Conservation (phyloP, 1,284 basidiomycete species). For the Cryptococcus depauperatus region DNA sequence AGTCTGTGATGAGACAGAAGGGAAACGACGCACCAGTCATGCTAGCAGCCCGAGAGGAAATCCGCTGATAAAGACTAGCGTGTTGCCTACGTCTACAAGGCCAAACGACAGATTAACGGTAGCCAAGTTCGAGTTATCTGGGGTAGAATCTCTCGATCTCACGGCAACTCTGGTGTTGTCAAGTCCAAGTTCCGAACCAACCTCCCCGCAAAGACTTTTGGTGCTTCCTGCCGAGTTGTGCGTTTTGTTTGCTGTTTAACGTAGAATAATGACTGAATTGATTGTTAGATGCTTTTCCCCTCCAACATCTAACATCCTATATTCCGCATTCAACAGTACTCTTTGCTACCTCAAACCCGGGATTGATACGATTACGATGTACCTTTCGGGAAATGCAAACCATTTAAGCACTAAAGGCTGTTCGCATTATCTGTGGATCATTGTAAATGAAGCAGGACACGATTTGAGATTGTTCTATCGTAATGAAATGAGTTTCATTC, state of each 20-base stretch:
- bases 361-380: slow-evolving; percentile 22
- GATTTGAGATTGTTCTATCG: no score
- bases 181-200: slow-evolving; percentile 96
- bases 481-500: no score
- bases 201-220: slow-evolving; percentile 92
- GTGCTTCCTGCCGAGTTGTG: slow-evolving; percentile 89
- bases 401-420: no score
- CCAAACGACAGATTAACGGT: slow-evolving; percentile 83
- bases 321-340: slow-evolving; percentile 6
- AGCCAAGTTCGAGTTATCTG: slow-evolving; percentile 94
- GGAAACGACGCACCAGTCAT: background rate
- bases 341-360: slow-evolving; percentile 4
- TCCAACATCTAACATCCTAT: slow-evolving; percentile 48
- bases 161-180: slow-evolving; percentile 92
- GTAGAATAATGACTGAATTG: background rate
- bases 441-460: no score
- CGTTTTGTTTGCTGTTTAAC: slow-evolving; percentile 38
- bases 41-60: background rate
- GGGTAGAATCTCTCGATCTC: slow-evolving; percentile 87
- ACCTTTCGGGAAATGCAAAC: slow-evolving; percentile 17
- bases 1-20: background rate
- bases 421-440: no score
- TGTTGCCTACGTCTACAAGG: slow-evolving; percentile 95
- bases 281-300: slow-evolving; percentile 45
- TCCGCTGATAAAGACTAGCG: slow-evolving; percentile 53